A percentile compares a stretch with the other conserved stretches of the same genome.
Evolutionary conservation across 257 asterid genomes (phyloP).

Genomic region (Cordia subcordata): DNA sequence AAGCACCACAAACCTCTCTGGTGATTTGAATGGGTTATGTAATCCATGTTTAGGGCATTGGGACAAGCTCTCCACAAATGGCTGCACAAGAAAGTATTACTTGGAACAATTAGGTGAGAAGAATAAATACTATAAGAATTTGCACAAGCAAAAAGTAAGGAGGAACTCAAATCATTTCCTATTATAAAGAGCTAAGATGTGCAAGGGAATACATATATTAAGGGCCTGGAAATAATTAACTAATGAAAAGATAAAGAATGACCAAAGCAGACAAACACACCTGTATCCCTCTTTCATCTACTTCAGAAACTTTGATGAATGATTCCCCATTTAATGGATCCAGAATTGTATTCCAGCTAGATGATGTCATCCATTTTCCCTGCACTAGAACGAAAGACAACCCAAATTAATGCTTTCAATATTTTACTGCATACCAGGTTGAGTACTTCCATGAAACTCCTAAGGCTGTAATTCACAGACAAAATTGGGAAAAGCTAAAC

Average conservation of each 20-base stretch:
- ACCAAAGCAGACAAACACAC: slow-evolving; percentile 22
- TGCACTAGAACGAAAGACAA: slow-evolving; percentile 48
- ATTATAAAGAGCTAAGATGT: neutral
- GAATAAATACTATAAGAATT: no score
- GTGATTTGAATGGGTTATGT: slow-evolving; percentile 91
- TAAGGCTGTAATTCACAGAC: neutral
- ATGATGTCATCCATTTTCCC: slow-evolving; percentile 74
- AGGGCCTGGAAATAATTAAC: neutral
- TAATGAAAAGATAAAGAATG: neutral
- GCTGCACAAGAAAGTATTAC: slow-evolving; percentile 45
- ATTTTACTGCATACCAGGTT: neutral
- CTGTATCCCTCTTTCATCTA: slow-evolving; percentile 64
- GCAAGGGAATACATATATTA: slow-evolving; percentile 3
- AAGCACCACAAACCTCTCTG: slow-evolving; percentile 75
- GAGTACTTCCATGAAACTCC: neutral
- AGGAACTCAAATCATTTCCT: neutral
- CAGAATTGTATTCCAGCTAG: slow-evolving; percentile 56
- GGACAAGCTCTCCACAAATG: slow-evolving; percentile 87
- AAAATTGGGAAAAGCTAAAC: neutral
- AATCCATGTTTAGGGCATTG: slow-evolving; percentile 92
- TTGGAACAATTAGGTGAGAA: slow-evolving; percentile 5
- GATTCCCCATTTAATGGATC: slow-evolving; percentile 95
- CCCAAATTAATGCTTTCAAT: neutral
- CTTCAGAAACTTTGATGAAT: slow-evolving; percentile 81
- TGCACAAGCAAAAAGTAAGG: no score